phyloP scores from a whole-genome alignment of 768 basidiomycete genomes.

The Leccinellum rugosiceps region DNA sequence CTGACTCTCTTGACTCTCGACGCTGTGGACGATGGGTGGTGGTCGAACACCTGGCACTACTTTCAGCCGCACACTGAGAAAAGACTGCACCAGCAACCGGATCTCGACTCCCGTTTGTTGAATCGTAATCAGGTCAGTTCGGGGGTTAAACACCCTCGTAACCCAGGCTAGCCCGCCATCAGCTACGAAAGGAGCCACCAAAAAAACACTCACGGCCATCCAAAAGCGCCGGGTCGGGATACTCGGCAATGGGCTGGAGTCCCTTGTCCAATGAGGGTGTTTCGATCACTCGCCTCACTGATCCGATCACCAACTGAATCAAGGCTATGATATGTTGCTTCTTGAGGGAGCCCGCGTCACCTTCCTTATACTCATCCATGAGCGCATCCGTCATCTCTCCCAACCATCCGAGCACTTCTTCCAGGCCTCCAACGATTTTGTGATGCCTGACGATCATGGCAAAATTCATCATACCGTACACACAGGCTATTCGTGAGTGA shows the following conservation, averaged over 20 bases:
- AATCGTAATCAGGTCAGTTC: constrained; percentile 40
- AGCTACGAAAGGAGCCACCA: constrained; percentile 2
- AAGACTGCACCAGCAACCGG: constrained; percentile 53
- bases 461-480: constrained; percentile 73
- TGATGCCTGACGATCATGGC: constrained; percentile 59
- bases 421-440: constrained; percentile 39
- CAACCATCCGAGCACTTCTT: constrained; percentile 61
- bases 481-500: constrained; percentile 62
- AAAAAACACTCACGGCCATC: constrained; percentile 43
- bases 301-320: constrained; percentile 54
- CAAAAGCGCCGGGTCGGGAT: constrained; percentile 63
- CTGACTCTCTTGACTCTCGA: constrained; percentile 68
- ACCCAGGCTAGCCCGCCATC: constrained; percentile 50
- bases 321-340: constrained; percentile 34
- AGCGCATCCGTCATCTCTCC: constrained; percentile 55
- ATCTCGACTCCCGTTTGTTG: constrained; percentile 51
- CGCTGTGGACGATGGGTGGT: constrained; percentile 24
- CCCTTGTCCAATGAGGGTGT: constrained; percentile 38
- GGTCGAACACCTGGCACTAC: constrained; percentile 41
- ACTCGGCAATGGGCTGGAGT: constrained; percentile 33
- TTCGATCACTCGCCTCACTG: constrained; percentile 51
- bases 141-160: constrained; percentile 43
- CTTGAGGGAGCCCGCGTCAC: constrained; percentile 21
- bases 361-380: constrained; percentile 49
- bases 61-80: constrained; percentile 54